Evolutionary conservation across 345 rosid genomes (phyloP), one percentile per base, ranked within the genome.

Genomic region (Kernera saxatilis): DNA sequence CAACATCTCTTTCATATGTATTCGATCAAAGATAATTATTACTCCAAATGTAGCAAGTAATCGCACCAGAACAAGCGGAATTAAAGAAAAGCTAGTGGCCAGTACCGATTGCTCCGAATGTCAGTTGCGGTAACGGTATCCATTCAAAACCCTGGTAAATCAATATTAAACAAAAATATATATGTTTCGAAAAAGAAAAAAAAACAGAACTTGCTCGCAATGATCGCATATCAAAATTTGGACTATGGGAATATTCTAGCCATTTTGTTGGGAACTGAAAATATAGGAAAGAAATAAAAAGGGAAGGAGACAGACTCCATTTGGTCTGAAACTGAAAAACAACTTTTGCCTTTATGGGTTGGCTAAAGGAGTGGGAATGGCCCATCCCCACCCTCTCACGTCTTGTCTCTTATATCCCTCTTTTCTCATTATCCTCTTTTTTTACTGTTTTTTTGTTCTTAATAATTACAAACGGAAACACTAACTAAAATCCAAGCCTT

Each of bases 331-430:
- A 57, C 79, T 76, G 55, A 76, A 76, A 75, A 76, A 22, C 75
- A 76, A 69, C 75, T 76, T 76, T 76, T 27, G 46, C 18, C 79
- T 76, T 76, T 76, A 70, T 76, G 79, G 79, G 79, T 70, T 70
- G 79, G 79, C 79, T 76, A 61, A 76, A 70, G 70, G 70, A 75
- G 79, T 69, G 79, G 63, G 66, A 69, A 63, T 76, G 71, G 79
- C 79, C 79, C 79, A 76, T 70, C 75, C 75, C 62, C 75, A 70
- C 75, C 62, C 55, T 76, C 75, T 64, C 79, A 76, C 79, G 79
- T 76, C 75, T 64, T 76, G 75, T 76, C 79, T 70, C 78, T 72
- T 53, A 15, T 50, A 26, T 63, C 70, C 50, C 11, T 54, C 25
- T 70, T 59, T 29, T 51, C 72, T 74, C 71, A 33, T 44, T 56